Percentiles rank a stretch among this genome's conserved stretches.
phyloP scores from a whole-genome alignment of 768 basidiomycete genomes.

The Saitozyma podzolica region DNA sequence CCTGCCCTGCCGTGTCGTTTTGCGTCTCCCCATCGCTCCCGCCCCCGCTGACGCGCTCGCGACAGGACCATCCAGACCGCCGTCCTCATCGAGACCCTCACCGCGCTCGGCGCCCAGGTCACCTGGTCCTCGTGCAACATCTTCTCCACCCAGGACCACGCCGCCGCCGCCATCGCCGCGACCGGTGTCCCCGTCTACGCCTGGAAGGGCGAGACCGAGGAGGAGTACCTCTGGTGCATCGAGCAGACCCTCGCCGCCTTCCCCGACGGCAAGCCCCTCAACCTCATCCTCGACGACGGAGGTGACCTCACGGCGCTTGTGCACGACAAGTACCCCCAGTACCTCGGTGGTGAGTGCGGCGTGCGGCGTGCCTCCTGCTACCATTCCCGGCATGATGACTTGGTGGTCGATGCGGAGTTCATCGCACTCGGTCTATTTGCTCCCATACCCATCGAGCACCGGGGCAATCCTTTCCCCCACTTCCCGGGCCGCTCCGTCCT shows the following conservation, averaged over 20 bases:
- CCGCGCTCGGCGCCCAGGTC: conserved; percentile 91
- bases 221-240: conserved; percentile 97
- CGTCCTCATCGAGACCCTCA: conserved; percentile 96
- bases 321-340: conserved; percentile 94
- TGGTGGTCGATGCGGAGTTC: too few relatives aligned
- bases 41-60: conserved; percentile 4
- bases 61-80: conserved; percentile 96
- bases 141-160: conserved; percentile 99
- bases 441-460: too few relatives aligned
- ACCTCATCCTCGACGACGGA: conserved; percentile 99
- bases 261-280: conserved; percentile 75
- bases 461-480: too few relatives aligned
- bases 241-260: conserved; percentile 93
- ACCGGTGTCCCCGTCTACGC: conserved; percentile 98
- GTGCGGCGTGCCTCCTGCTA: background rate
- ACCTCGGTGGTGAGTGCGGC: conserved; percentile 63
- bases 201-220: conserved; percentile 99
- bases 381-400: background rate
- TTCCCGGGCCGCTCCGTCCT: background rate
- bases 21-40: background rate
- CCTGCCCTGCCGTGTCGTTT: background rate
- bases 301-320: conserved; percentile 93
- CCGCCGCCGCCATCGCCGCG: conserved; percentile 95
- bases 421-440: too few relatives aligned
- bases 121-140: conserved; percentile 99